phyloP scores from a whole-genome alignment of 306 rosid genomes.

The Cicer cuneatum region DNA sequence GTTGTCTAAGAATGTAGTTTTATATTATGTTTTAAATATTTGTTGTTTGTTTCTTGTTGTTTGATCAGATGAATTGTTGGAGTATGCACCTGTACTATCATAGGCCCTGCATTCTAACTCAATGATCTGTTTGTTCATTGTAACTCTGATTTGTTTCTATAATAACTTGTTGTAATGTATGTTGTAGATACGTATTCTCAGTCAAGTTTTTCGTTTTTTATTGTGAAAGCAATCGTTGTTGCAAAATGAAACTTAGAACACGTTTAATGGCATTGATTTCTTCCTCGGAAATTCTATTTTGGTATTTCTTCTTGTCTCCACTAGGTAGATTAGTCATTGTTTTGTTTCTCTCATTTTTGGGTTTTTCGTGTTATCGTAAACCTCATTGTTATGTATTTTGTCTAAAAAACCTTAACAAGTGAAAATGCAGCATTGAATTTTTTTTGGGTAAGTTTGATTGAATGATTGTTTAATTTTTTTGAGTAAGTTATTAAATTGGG shows the following conservation, averaged over 20 bases:
- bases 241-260: slow-evolving; percentile 16
- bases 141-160: slow-evolving; percentile 30
- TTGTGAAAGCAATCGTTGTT: not conserved
- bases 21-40: not conserved
- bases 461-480: no score
- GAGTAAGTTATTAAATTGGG: no score
- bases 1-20: slow-evolving; percentile 19
- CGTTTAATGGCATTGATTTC: not conserved
- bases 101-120: slow-evolving; percentile 86
- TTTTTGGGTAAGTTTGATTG: no score
- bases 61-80: slow-evolving; percentile 70
- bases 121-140: slow-evolving; percentile 40
- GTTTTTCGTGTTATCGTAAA: no score
- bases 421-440: no score
- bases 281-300: not conserved
- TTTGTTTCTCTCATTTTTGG: not conserved
- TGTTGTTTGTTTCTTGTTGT: slow-evolving; percentile 10
- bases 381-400: no score
- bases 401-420: no score
- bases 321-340: not conserved
- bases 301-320: not conserved
- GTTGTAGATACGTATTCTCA: slow-evolving; percentile 50
- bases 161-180: slow-evolving; percentile 40
- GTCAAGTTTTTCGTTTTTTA: not conserved
- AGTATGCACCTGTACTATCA: slow-evolving; percentile 70